phyloP scores from a whole-genome alignment of 306 rosid species.

The Ammopiptanthus mongolicus region DNA sequence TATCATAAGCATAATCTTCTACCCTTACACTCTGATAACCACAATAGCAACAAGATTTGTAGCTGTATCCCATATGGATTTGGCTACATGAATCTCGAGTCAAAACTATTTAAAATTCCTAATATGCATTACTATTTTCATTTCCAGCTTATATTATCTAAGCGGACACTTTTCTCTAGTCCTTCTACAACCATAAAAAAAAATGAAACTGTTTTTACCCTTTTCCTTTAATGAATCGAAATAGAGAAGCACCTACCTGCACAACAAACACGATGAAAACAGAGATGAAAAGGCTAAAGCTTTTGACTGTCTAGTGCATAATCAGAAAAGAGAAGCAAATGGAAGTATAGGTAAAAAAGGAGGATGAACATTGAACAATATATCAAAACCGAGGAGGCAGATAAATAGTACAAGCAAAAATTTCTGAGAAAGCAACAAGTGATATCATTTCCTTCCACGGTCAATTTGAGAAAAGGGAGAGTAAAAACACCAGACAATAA shows the following conservation, averaged over 20 bases:
- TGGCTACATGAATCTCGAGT: constrained; percentile 7
- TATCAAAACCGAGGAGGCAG: background rate
- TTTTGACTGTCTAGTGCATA: background rate
- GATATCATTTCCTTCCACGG: constrained; percentile 5
- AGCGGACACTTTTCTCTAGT: background rate
- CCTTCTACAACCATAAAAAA: background rate
- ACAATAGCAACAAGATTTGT: background rate
- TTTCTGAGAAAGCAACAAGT: background rate
- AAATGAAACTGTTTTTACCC: constrained; percentile 42
- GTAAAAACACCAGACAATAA: background rate
- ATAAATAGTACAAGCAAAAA: background rate
- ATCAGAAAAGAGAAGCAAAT: constrained; percentile 13
- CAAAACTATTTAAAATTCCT: constrained; percentile 13
- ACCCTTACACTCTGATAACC: constrained; percentile 8
- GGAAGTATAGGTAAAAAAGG: background rate
- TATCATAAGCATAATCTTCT: constrained; percentile 26
- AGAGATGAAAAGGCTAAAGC: background rate
- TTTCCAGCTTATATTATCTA: background rate
- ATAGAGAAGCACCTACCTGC: constrained; percentile 86
- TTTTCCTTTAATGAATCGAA: constrained; percentile 74
- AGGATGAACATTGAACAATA: background rate
- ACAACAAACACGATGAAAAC: constrained; percentile 31
- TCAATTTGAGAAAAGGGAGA: background rate
- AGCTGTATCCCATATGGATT: background rate
- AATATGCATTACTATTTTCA: constrained; percentile 4